Evolutionary conservation across 169 alveolate species (phyloP), one percentile per base, ranked within the genome.

Genomic region (Plasmodium reichenowi): DNA sequence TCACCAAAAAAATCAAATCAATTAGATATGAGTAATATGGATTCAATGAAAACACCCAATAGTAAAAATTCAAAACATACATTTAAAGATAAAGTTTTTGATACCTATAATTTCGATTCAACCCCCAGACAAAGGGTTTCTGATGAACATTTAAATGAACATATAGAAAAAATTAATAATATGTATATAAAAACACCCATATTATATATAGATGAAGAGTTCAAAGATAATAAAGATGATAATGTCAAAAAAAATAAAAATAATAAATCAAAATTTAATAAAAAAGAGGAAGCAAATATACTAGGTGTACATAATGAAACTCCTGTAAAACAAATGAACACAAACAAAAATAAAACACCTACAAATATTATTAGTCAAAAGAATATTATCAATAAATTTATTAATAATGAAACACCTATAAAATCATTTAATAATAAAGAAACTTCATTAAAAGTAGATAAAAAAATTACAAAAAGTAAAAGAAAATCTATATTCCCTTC

Each of bases 141-240:
- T 64, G 78, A 64, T 50, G 78, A 64, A 3, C 67, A 59, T 58
- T 15, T 78, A 52, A 60, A 78, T 50, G 89, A 78, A 32, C 89
- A 78, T 12, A 78, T 78, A 32, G 89, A 78, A 58, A 78, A 45
- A 52, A 78, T 78, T 64, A 78, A 78, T 78, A 78, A 78, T 43
- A 78, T 78, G 80, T 78, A 78, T 45, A 78, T 78, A 47, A 78
- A 78, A 52, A 78, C 89, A 10, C 89, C 89, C 38, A 47, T 78
- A 66, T 52, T 78, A n/a, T 73, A 64, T 26, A 50, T 66, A 0
- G 89, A 78, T 66, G 20, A 74, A 15, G 63, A 17, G 9, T 60
- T 74, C 45, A 64, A 78, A 32, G 20, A 24, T 3, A 66, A 50
- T 43, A 29, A 47, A 4, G 52, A 50, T 20, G 67, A 45, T 13